phyloP scores from a whole-genome alignment of 805 yeast species.

The Saccharomycopsis microspora region DNA sequence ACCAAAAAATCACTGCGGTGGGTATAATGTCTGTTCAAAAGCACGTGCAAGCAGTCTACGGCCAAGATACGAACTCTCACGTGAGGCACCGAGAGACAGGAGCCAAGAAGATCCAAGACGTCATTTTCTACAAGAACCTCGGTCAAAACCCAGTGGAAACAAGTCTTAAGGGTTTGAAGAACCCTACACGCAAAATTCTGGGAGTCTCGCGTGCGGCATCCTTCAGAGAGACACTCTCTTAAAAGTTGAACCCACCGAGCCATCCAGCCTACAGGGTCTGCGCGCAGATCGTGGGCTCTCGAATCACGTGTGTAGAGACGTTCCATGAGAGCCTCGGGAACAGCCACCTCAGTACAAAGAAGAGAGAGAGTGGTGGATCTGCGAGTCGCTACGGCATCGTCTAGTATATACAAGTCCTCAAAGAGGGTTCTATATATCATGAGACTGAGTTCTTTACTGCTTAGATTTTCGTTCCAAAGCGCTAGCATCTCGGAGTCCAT shows the following conservation, averaged over 20 bases:
- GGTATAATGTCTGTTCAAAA: constrained; percentile 70
- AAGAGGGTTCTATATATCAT: constrained; percentile 76
- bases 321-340: constrained; percentile 56
- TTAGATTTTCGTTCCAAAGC: constrained; percentile 57
- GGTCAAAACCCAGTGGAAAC: constrained; percentile 86
- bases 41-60: constrained; percentile 80
- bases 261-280: constrained; percentile 80
- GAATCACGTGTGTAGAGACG: constrained; percentile 56
- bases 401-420: constrained; percentile 86
- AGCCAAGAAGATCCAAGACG: constrained; percentile 51
- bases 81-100: constrained; percentile 45
- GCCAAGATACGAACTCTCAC: constrained; percentile 70
- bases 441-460: constrained; percentile 65
- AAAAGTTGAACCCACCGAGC: constrained; percentile 54
- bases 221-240: constrained; percentile 27
- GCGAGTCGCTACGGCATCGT: constrained; percentile 81
- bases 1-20: constrained; percentile 59
- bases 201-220: constrained; percentile 21
- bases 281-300: constrained; percentile 51
- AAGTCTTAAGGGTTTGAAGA: constrained; percentile 75
- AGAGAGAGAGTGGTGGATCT: constrained; percentile 71
- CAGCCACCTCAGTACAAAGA: constrained; percentile 71
- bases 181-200: constrained; percentile 51
- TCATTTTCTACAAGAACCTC: constrained; percentile 56
- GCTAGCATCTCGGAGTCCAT: constrained; percentile 74